Base-by-base conservation (phyloP, 495 filamentous ascomycete species). In the Lasiosphaeria miniovina region DNA sequence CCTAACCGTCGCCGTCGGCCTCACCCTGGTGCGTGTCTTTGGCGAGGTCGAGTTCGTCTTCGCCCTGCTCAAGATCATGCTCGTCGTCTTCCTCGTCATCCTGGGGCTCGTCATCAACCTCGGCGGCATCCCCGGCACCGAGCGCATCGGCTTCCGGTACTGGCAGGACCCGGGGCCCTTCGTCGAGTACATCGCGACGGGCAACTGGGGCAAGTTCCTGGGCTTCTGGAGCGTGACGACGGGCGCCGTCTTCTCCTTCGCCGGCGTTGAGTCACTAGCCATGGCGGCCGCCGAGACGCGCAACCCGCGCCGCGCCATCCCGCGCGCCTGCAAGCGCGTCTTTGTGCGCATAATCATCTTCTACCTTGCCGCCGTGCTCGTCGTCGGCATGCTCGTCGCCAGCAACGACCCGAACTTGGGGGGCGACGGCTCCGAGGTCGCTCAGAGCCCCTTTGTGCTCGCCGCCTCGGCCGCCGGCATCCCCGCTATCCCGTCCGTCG, bases 281-380 rank as follows among this genome's bases (percentile, higher is more conserved):
- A 83, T 91, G 61, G 88, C 89, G 6, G 87, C 88, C 2, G 87
- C 85, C 51, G 89, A 92, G 74, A 89, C 88, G 6, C 78, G 84
- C 55, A 89, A 90, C 61, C 88, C 88, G 3, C 76, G 86, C 61
- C 81, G 84, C 65, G 87, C 86, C 34, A 84, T 90, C n/a, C 88
- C 88, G 0, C 79, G 82, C 14, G 88, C 87, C 0, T 86, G 88
- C 57, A 82, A 81, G 59, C 84, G 87, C 61, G 87, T 88, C 4
- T 89, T 89, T 67, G 86, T 78, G 73, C 80, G 88, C 17, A 88
- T 90, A 61, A 70, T 88, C 48, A 80, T 89, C 67, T 88, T 90
- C 71, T 90, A 89, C 73, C 79, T 90, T 62, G 65, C 88, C 45
- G 85, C 82, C 4, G 82, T 88, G 38, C 84, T 91, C 72, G 83